These are phyloP conservation scores for Wickerhamiella slavikovae DNA, from an alignment of 805 yeast genomes.

Conservation along the genomic window DNA sequence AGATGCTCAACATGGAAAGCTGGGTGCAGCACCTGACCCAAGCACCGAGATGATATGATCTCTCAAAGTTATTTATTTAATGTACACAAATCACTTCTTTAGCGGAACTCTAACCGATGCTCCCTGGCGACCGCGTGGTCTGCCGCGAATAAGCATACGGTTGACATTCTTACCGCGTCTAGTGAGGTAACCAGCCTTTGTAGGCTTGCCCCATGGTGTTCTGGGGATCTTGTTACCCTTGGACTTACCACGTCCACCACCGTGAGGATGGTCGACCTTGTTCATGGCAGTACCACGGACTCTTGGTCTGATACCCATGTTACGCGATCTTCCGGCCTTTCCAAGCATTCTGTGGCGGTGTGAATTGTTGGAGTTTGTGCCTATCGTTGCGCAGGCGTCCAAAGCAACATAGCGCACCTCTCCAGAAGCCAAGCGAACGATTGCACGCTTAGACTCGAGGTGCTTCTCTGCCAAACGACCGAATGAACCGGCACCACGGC, in stretches of 20 bases:
- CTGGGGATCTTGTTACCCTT: slow-evolving; percentile 87
- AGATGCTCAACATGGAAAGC: too few species aligned
- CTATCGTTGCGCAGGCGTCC: slow-evolving; percentile 83
- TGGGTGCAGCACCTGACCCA: too few species aligned
- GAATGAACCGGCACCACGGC: slow-evolving; percentile 87
- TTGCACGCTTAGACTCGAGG: slow-evolving; percentile 48
- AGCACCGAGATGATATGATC: too few species aligned
- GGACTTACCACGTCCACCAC: slow-evolving; percentile 99
- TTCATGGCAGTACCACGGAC: slow-evolving; percentile 98
- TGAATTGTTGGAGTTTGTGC: slow-evolving; percentile 79
- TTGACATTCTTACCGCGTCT: slow-evolving; percentile 77
- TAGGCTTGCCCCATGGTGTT: slow-evolving; percentile 88
- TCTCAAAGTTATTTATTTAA: too few species aligned
- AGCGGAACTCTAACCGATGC: too few species aligned
- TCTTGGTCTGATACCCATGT: slow-evolving; percentile 81
- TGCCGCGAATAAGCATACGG: slow-evolving; percentile 69
- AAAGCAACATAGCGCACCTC: slow-evolving; percentile 79
- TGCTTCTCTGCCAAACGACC: slow-evolving; percentile 71
- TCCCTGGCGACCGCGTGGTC: slow-evolving; percentile 51
- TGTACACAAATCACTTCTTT: too few species aligned
- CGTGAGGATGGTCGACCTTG: slow-evolving; percentile 93
- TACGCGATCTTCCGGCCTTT: slow-evolving; percentile 90
- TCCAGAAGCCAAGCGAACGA: slow-evolving; percentile 71
- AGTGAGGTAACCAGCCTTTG: slow-evolving; percentile 85
- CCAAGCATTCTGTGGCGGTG: slow-evolving; percentile 81